phyloP scores from a whole-genome alignment of 345 rosid species.

The Clausena lansium region DNA sequence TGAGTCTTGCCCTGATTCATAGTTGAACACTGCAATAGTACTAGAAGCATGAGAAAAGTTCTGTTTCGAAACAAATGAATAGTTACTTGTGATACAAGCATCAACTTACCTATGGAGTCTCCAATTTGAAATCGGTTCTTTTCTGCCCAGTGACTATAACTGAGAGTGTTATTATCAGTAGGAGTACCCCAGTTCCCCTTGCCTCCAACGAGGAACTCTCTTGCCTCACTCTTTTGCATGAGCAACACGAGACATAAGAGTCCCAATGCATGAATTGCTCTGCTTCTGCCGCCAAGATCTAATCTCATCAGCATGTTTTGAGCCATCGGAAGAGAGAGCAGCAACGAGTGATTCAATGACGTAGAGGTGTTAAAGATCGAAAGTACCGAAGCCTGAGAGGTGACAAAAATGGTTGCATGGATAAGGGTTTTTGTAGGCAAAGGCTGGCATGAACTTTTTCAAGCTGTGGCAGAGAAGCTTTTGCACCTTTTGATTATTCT shows the following conservation, averaged over 20 bases:
- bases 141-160: slow-evolving; percentile 72
- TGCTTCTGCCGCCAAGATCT: background rate
- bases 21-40: slow-evolving; percentile 53
- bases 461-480: slow-evolving; percentile 59
- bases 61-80: background rate
- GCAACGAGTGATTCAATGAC: too few relatives aligned
- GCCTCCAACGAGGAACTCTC: slow-evolving; percentile 61
- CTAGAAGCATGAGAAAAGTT: background rate
- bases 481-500: slow-evolving; percentile 38
- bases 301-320: slow-evolving; percentile 18
- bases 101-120: slow-evolving; percentile 66
- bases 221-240: slow-evolving; percentile 43
- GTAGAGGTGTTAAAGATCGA: too few relatives aligned
- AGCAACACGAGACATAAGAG: slow-evolving; percentile 39
- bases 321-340: slow-evolving; percentile 23
- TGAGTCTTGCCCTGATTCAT: slow-evolving; percentile 56
- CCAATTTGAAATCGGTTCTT: slow-evolving; percentile 68
- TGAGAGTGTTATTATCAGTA: slow-evolving; percentile 25
- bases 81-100: background rate
- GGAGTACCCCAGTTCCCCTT: slow-evolving; percentile 60
- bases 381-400: background rate
- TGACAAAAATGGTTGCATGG: slow-evolving; percentile 23
- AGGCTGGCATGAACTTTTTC: slow-evolving; percentile 26
- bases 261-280: slow-evolving; percentile 27
- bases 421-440: slow-evolving; percentile 60